phyloP scores from a whole-genome alignment of 257 asterid species.

The Nicotiana undulata region DNA sequence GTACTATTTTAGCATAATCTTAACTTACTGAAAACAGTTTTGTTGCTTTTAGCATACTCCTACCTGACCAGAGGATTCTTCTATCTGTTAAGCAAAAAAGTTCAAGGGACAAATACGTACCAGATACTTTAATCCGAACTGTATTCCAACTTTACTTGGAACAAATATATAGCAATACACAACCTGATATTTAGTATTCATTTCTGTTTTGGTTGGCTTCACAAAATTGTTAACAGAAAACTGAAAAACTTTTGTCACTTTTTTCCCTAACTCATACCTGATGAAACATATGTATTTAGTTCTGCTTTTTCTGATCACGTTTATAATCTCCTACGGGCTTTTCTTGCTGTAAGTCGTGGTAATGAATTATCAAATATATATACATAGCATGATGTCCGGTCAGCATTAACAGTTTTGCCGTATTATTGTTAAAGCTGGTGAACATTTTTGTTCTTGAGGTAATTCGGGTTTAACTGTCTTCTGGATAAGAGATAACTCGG shows the following conservation, averaged over 20 bases:
- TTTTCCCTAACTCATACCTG: neutral
- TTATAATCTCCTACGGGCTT: neutral
- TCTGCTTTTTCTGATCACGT: neutral
- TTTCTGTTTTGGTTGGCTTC: neutral
- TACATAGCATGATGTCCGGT: neutral
- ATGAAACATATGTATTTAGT: neutral
- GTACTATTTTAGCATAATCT: neutral
- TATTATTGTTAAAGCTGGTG: neutral
- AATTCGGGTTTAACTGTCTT: neutral
- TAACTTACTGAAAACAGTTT: neutral
- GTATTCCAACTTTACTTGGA: neutral
- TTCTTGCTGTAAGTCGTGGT: neutral
- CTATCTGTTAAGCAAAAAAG: neutral
- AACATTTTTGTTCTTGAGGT: neutral
- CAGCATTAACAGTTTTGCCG: neutral
- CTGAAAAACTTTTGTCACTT: neutral
- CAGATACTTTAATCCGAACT: neutral
- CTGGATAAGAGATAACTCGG: neutral
- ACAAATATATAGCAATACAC: neutral
- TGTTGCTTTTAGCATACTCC: neutral
- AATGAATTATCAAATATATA: neutral
- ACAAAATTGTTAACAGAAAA: neutral
- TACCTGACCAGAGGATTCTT: neutral
- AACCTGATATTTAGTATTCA: neutral
- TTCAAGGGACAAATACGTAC: neutral